Evolutionary conservation across 2,329 filamentous ascomycete species (phyloP), one percentile per base, ranked within the genome.

Genomic region (Pseudogymnoascus sp.): DNA sequence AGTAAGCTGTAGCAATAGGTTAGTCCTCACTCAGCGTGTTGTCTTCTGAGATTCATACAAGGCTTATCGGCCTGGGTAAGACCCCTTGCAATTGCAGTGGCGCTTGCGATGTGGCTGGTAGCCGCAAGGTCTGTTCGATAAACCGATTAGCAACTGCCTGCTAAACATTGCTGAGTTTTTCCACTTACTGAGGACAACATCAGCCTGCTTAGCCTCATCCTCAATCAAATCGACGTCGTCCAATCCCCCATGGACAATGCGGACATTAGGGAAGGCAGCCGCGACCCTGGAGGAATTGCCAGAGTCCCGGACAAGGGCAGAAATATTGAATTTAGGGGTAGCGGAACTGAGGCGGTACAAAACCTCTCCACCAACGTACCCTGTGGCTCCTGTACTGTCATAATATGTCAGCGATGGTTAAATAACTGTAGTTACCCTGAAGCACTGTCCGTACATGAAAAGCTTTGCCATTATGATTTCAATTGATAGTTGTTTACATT

Each of bases 181-280:
- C 15, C 5, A 59, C 68, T 60, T 67, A 73, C 67, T 69, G 13
- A 82, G 69, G 3, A 84, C 80, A 59, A 85, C 77, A 70, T 83
- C 78, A 2, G 81, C 79, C 60, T 75, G 74, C 0, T 73, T 71
- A 21, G 77, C 76, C 64, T 81, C 79, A 33, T 75, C 70, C 33
- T 79, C 74, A 1, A 84, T 66, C 3, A 82, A 62, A 0, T 75
- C 71, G 1, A 72, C 70, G 63, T 76, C 75, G 46, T 83, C 78
- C 2, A 82, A 74, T 59, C 77, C 75, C 26, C 83, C 82, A 63
- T 82, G 79, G 1, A 83, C 79, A n/a, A 83, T 74, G 13, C 75
- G 75, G 60, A 81, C 72, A 5, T 75, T 77, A 2, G 82, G 75
- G 64, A 79, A 84, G 37, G 75, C 71, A 13, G 75, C 70, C 2